A percentile compares a stretch with the other conserved stretches of the same genome.
phyloP scores from a whole-genome alignment of 805 yeast genomes.

The Lipomyces spencermartinsiae region DNA sequence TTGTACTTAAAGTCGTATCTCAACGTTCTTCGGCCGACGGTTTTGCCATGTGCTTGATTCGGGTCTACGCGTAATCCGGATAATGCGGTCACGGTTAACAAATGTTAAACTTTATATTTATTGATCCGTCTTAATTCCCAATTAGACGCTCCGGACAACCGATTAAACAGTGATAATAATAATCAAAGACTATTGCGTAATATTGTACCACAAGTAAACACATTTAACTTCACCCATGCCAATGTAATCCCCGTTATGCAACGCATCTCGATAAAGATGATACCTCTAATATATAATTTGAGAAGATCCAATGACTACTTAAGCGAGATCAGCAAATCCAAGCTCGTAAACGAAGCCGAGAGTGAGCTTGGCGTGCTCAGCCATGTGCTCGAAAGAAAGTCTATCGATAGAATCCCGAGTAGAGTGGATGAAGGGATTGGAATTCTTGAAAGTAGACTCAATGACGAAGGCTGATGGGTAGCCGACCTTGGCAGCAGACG shows the following conservation, averaged over 20 bases:
- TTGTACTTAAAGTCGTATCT: not conserved
- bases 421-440: constrained; percentile 77
- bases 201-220: not conserved
- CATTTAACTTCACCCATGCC: not conserved
- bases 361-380: constrained; percentile 79
- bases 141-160: not conserved
- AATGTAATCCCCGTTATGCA: not conserved
- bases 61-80: too few relatives aligned
- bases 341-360: constrained; percentile 77
- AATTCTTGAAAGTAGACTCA: constrained; percentile 71
- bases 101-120: not conserved
- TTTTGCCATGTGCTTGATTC: not conserved
- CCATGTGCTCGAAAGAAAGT: constrained; percentile 77
- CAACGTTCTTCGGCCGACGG: not conserved
- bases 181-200: not conserved
- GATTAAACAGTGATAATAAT: not conserved
- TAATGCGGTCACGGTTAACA: not conserved
- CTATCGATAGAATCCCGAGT: constrained; percentile 81
- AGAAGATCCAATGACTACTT: not conserved
- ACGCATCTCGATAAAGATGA: not conserved
- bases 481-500: constrained; percentile 82
- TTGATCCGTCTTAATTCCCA: too few relatives aligned
- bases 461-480: constrained; percentile 83
- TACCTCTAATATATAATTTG: not conserved
- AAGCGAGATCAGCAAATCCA: constrained; percentile 48